phyloP scores from a whole-genome alignment of 2,329 filamentous ascomycete genomes.

The Lasiodiplodia theobromae region DNA sequence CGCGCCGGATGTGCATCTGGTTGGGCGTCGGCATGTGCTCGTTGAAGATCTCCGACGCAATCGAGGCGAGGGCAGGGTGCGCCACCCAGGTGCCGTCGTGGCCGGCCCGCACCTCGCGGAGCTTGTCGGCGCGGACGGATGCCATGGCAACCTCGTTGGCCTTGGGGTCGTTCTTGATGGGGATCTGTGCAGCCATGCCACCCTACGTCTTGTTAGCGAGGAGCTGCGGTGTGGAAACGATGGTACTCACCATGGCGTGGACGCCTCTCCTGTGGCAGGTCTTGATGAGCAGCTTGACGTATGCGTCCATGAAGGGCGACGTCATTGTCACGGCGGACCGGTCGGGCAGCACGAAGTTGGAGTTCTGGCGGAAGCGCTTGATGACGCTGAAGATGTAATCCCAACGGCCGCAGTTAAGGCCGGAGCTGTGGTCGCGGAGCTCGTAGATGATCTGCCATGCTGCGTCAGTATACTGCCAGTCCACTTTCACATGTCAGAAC shows the following conservation, averaged over 20 bases:
- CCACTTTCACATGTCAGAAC: slow-evolving; percentile 16
- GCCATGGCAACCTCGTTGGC: slow-evolving; percentile 97
- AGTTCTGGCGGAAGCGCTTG: slow-evolving; percentile 98
- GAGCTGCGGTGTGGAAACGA: neutral
- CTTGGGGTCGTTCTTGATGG: slow-evolving; percentile 91
- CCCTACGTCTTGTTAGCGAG: slow-evolving; percentile 57
- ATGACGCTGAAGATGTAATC: slow-evolving; percentile 99
- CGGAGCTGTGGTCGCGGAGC: slow-evolving; percentile 93
- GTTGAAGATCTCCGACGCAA: slow-evolving; percentile 94
- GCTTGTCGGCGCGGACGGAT: slow-evolving; percentile 90
- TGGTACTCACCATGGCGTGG: slow-evolving; percentile 76
- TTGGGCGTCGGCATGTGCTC: slow-evolving; percentile 98
- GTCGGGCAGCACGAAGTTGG: slow-evolving; percentile 91
- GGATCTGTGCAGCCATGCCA: slow-evolving; percentile 98
- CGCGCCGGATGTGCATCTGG: slow-evolving; percentile 88
- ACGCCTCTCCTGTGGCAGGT: slow-evolving; percentile 96
- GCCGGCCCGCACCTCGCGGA: slow-evolving; percentile 91
- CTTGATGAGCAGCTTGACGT: slow-evolving; percentile 96
- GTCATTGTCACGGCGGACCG: slow-evolving; percentile 95
- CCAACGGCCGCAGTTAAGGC: slow-evolving; percentile 98
- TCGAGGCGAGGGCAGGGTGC: slow-evolving; percentile 87
- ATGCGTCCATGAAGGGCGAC: slow-evolving; percentile 96
- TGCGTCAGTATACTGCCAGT: neutral
- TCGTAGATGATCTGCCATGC: slow-evolving; percentile 85
- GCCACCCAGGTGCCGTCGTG: slow-evolving; percentile 99